Conservation (phyloP, 176 grass and related monocot species). For the Paspalum notatum region DNA sequence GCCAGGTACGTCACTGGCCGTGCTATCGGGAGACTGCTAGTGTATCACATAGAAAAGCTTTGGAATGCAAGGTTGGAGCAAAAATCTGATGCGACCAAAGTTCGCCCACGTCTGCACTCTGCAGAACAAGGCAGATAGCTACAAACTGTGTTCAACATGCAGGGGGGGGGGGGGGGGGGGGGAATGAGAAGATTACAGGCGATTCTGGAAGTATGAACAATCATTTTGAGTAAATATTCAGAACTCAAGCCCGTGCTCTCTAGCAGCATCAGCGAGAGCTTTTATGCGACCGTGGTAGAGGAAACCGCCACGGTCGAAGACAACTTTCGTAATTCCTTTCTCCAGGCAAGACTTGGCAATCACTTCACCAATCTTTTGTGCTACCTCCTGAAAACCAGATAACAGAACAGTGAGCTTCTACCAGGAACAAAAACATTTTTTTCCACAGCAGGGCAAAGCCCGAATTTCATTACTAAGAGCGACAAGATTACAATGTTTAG, state of each 20-base stretch:
- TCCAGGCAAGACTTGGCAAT: conserved; percentile 96
- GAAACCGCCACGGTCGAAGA: conserved; percentile 93
- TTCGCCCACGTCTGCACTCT: neutral
- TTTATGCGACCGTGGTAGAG: conserved; percentile 83
- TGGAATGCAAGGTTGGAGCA: neutral
- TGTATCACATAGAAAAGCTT: neutral
- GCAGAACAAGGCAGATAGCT: conserved; percentile 25
- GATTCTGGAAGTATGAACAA: conserved; percentile 37
- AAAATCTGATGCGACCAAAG: conserved; percentile 6
- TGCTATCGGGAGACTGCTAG: too few species aligned
- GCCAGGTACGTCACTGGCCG: neutral
- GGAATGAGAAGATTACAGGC: conserved; percentile 28
- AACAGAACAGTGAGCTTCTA: neutral
- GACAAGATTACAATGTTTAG: too few species aligned
- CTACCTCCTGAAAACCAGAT: conserved; percentile 66
- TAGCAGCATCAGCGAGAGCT: conserved; percentile 86
- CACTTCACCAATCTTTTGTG: conserved; percentile 84
- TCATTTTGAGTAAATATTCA: conserved; percentile 42
- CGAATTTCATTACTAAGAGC: too few species aligned
- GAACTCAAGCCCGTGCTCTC: conserved; percentile 85
- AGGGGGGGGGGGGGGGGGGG: neutral
- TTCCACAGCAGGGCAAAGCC: too few species aligned
- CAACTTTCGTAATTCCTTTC: conserved; percentile 91
- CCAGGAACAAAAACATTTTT: conserved; percentile 22
- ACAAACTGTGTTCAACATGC: conserved; percentile 39